Evolutionary conservation across 1,284 basidiomycete species (phyloP).

Genomic region (Sphaerobolus stellatus): DNA sequence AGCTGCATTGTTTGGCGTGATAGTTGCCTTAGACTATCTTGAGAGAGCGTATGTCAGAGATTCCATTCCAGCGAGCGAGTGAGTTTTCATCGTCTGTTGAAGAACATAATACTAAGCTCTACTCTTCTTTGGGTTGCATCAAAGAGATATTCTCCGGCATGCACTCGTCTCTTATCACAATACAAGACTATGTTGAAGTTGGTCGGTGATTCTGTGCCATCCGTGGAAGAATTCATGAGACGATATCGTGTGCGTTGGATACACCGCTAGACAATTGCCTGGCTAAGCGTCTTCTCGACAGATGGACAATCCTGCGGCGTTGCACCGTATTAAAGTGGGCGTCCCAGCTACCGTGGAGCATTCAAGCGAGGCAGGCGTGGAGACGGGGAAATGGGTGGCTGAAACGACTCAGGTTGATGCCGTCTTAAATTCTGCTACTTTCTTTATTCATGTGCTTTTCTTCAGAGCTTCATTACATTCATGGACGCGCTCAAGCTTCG

Average conservation of each 20-base stretch:
- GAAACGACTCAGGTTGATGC: slow-evolving; percentile 92
- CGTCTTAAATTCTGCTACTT: slow-evolving; percentile 3
- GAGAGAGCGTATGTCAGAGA: slow-evolving; percentile 96
- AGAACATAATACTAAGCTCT: slow-evolving; percentile 18
- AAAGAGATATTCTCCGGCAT: slow-evolving; percentile 93
- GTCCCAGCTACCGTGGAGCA: slow-evolving; percentile 98
- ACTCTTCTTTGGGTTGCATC: slow-evolving; percentile 21
- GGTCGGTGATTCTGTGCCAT: slow-evolving; percentile 80
- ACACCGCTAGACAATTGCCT: neutral
- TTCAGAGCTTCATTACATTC: slow-evolving; percentile 93
- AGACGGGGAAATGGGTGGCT: slow-evolving; percentile 96
- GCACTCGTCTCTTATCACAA: slow-evolving; percentile 87
- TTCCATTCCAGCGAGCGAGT: slow-evolving; percentile 88
- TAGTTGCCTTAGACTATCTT: slow-evolving; percentile 90
- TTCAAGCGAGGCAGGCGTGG: slow-evolving; percentile 75
- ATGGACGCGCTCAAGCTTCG: slow-evolving; percentile 97
- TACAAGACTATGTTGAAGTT: slow-evolving; percentile 97
- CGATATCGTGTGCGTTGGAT: slow-evolving; percentile 71
- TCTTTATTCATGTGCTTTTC: neutral
- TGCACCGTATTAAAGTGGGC: slow-evolving; percentile 87
- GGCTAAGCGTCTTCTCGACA: slow-evolving; percentile 29
- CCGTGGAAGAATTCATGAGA: slow-evolving; percentile 88
- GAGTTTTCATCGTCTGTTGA: slow-evolving; percentile 36
- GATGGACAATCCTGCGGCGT: slow-evolving; percentile 95
- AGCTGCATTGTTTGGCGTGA: slow-evolving; percentile 89